These are phyloP conservation scores for Phlebiopsis flavidoalba DNA, from an alignment of 768 basidiomycete genomes.

Conservation along the genomic window DNA sequence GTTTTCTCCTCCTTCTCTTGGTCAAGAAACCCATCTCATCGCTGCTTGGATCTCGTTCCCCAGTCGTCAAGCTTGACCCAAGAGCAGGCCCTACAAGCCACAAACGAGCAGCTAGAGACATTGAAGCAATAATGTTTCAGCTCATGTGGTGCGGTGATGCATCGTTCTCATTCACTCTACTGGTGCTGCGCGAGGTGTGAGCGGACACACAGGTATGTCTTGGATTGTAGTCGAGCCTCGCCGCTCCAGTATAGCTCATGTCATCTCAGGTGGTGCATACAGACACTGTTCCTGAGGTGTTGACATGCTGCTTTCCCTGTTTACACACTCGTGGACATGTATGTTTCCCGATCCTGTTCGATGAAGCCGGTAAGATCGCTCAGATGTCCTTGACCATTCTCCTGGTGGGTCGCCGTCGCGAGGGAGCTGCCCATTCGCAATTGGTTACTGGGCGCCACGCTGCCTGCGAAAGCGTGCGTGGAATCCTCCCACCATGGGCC, in stretches of 20 bases:
- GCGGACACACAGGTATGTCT: slow-evolving; percentile 70
- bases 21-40: slow-evolving; percentile 1
- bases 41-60: neutral
- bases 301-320: slow-evolving; percentile 71
- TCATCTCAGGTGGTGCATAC: slow-evolving; percentile 35
- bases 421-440: neutral
- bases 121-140: slow-evolving; percentile 70
- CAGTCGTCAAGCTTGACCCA: slow-evolving; percentile 73
- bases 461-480: neutral
- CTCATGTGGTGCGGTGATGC: slow-evolving; percentile 81
- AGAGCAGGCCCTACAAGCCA: slow-evolving; percentile 49
- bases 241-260: neutral
- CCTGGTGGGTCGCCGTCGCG: neutral
- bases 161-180: slow-evolving; percentile 88
- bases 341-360: slow-evolving; percentile 67
- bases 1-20: neutral
- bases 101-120: slow-evolving; percentile 52
- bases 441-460: neutral
- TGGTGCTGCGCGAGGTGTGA: slow-evolving; percentile 80
- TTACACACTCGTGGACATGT: slow-evolving; percentile 60
- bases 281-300: slow-evolving; percentile 82
- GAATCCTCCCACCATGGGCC: neutral
- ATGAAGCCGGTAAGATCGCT: slow-evolving; percentile 67
- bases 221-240: neutral
- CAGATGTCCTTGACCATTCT: neutral